phyloP scores from a whole-genome alignment of 352 stramenopile genomes.

The Peronospora destructor region DNA sequence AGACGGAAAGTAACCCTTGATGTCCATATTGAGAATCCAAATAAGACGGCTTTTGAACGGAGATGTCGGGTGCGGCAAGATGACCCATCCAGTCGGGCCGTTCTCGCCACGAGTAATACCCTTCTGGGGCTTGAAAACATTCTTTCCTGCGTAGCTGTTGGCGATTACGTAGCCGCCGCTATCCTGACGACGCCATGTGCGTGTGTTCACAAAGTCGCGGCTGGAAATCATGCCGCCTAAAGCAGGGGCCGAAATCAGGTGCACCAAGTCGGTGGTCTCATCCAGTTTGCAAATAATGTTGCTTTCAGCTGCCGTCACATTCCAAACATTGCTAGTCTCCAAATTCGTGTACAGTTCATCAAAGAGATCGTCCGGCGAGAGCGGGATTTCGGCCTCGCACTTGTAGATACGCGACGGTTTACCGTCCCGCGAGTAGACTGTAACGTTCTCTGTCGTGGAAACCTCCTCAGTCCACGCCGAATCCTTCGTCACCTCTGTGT shows the following conservation, averaged over 20 bases:
- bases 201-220: slow-evolving; percentile 77
- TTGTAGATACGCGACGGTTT: slow-evolving; percentile 75
- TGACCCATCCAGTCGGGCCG: slow-evolving; percentile 63
- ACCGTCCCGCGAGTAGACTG: slow-evolving; percentile 58
- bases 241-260: slow-evolving; percentile 57
- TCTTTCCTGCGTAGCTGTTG: slow-evolving; percentile 61
- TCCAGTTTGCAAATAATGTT: slow-evolving; percentile 62
- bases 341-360: slow-evolving; percentile 72
- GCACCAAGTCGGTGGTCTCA: slow-evolving; percentile 66
- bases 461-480: slow-evolving; percentile 60
- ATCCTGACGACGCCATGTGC: slow-evolving; percentile 63
- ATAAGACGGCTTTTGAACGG: slow-evolving; percentile 73
- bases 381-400: slow-evolving; percentile 56
- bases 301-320: slow-evolving; percentile 70
- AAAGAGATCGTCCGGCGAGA: slow-evolving; percentile 73
- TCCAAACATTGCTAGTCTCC: slow-evolving; percentile 66
- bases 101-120: slow-evolving; percentile 75
- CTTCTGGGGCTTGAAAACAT: slow-evolving; percentile 59
- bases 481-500: slow-evolving; percentile 30
- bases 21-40: slow-evolving; percentile 82
- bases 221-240: slow-evolving; percentile 72
- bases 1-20: slow-evolving; percentile 78
- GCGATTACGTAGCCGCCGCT: slow-evolving; percentile 61
- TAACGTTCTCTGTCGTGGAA: slow-evolving; percentile 53
- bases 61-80: slow-evolving; percentile 64